Base-by-base conservation (phyloP, 495 filamentous ascomycete species). In the Parathielavia appendiculata region DNA sequence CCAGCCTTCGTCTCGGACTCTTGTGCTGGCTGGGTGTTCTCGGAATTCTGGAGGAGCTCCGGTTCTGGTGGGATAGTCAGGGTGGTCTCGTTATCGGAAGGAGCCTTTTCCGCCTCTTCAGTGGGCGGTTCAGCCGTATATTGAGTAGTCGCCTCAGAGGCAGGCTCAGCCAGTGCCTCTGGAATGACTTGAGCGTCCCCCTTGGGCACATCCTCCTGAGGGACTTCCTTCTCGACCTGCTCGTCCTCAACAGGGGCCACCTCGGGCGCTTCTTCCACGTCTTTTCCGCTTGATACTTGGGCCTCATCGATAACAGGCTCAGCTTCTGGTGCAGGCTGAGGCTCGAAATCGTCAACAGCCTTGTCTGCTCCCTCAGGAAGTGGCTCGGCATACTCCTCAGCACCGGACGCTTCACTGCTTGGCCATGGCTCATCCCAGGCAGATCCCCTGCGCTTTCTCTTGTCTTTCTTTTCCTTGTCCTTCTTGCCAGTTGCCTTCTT, bases 161-260 rank as follows among this genome's bases (percentile, higher is more conserved):
- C 41, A n/a, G 54, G 11, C 48, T 65, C 64, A 30, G 38, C 56
- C 20, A 23, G 16, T 20, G 35, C 3, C 46, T 57, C 55, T 17
- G 36, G 38, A 0, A 32, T 32, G 36, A 45, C 11, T 16, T 56
- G 44, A 26, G 26, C 36, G n/a, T 35, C 43, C 16, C 51, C 56
- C 30, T 19, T 20, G 22, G 38, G 47, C 0, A 10, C 23, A 9
- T 35, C 47, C 16, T 55, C 53, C 35, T 38, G 71, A 38, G 38
- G 59, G 47, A 65, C 61, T 41, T 71, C 73, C 59, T 75, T 70
- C 61, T 76, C 72, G 51, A 73, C 69, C 58, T 72, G 72, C 11
- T 10, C n/a, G 1, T 43, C 47, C 6, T 43, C 47, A 51, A 36
- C 30, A 19, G 30, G 48, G 1, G 23, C 14, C 3, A 26, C 19